These are phyloP conservation scores for Phytophthora fragariae DNA, from an alignment of 352 stramenopile genomes.

Conservation along the genomic window DNA sequence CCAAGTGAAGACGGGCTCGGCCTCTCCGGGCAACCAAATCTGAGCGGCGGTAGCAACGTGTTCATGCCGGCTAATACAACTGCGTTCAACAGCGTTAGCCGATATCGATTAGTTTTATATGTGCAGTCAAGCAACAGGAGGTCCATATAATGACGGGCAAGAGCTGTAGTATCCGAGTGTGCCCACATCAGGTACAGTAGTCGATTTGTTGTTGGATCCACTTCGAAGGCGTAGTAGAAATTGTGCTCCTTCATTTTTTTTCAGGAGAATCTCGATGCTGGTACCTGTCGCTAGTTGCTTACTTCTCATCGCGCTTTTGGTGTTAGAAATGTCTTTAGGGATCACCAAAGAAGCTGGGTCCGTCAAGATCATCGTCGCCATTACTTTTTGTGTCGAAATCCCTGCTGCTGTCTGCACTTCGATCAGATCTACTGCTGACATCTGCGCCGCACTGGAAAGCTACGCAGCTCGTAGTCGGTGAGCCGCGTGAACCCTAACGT, in stretches of 20 bases:
- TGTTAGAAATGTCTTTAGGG: constrained; percentile 6
- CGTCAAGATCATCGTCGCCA: background rate
- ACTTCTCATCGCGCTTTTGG: background rate
- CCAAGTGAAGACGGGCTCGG: constrained; percentile 9
- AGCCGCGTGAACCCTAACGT: background rate
- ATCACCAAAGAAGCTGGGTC: background rate
- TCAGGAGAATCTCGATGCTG: constrained; percentile 5
- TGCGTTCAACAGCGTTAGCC: constrained; percentile 1
- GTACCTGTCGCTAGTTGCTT: background rate
- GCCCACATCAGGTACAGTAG: constrained; percentile 21
- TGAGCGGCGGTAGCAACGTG: constrained; percentile 11
- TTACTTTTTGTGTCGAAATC: constrained; percentile 5
- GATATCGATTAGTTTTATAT: constrained; percentile 21
- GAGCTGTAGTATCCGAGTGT: background rate
- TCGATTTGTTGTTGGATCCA: background rate
- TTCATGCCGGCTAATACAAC: constrained; percentile 15
- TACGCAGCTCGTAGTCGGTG: constrained; percentile 3
- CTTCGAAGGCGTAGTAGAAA: constrained; percentile 7
- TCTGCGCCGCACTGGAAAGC: no score
- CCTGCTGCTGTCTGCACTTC: background rate
- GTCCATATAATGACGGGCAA: constrained; percentile 9
- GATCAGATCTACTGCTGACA: background rate
- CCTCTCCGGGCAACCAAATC: constrained; percentile 5
- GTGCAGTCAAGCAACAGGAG: constrained; percentile 21
- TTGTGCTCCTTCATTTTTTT: background rate